A percentile compares a stretch with the other conserved stretches of the same genome.
Evolutionary conservation across 2,329 filamentous ascomycete species (phyloP).

Genomic region (Mycogone perniciosa): DNA sequence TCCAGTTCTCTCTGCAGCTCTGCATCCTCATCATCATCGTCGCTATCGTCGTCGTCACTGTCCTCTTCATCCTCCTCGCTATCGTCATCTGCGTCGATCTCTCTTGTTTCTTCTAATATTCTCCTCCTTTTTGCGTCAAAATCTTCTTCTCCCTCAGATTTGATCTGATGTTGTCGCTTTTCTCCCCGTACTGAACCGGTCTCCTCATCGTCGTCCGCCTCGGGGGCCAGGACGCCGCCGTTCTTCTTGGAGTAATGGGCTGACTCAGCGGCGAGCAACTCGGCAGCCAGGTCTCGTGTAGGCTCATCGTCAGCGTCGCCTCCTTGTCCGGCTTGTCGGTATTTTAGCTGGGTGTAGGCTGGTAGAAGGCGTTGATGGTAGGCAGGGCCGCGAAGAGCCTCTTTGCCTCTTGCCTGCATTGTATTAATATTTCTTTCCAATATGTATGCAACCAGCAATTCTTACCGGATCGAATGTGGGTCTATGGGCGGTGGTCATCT

Average conservation of each 20-base stretch:
- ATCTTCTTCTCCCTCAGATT: conserved; percentile 50
- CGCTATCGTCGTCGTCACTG: conserved; percentile 39
- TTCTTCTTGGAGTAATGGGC: conserved; percentile 82
- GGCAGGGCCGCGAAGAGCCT: conserved; percentile 84
- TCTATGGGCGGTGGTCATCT: conserved; percentile 65
- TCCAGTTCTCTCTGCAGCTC: conserved; percentile 89
- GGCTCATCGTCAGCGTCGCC: conserved; percentile 66
- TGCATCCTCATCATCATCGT: conserved; percentile 56
- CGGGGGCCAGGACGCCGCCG: conserved; percentile 39
- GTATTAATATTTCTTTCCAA: not conserved
- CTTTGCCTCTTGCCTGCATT: conserved; percentile 77
- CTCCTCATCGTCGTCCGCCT: conserved; percentile 44
- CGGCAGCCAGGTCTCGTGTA: conserved; percentile 73
- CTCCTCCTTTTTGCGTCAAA: conserved; percentile 75
- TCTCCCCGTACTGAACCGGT: conserved; percentile 20
- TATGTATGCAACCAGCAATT: not conserved
- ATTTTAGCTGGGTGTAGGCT: conserved; percentile 89
- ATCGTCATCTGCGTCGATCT: conserved; percentile 72
- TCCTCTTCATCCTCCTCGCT: conserved; percentile 55
- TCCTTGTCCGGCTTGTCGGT: conserved; percentile 80
- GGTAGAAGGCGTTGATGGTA: conserved; percentile 95
- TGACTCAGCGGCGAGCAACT: conserved; percentile 83
- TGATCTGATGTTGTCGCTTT: conserved; percentile 51
- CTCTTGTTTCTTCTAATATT: conserved; percentile 80
- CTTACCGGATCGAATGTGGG: conserved; percentile 92